Conservation (phyloP, 2,329 filamentous ascomycete genomes). For the Aspergillus melleus region DNA sequence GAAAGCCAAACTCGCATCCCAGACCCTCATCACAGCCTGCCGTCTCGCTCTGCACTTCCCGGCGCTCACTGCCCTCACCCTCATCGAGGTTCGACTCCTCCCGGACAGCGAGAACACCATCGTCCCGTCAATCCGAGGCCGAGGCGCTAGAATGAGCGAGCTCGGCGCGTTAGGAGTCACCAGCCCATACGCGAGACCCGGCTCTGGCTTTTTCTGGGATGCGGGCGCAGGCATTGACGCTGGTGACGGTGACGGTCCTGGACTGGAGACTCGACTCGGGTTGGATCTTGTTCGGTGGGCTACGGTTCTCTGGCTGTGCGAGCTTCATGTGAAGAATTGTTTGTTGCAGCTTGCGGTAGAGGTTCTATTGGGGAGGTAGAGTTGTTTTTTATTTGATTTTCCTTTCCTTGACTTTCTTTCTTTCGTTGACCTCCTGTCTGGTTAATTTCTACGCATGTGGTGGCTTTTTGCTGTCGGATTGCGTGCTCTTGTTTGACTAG, state of each 20-base stretch:
- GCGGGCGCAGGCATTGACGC: too few species aligned
- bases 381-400: neutral
- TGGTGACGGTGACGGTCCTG: neutral
- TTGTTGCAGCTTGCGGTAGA: neutral
- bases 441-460: neutral
- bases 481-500: too few species aligned
- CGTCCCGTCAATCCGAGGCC: neutral
- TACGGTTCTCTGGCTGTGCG: neutral
- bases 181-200: too few species aligned
- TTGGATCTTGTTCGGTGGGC: neutral
- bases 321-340: neutral
- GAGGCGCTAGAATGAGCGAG: neutral
- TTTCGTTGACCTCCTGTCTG: neutral
- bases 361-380: neutral
- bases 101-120: neutral
- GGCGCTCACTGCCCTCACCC: neutral
- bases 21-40: neutral
- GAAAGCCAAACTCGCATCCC: neutral
- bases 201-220: too few species aligned
- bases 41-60: neutral
- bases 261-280: neutral
- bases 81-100: neutral
- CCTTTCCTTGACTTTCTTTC: too few species aligned
- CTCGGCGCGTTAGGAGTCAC: neutral
- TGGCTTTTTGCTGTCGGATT: too few species aligned